Percentiles rank a stretch among this genome's conserved stretches.
These are phyloP conservation scores for Candida labiduridarum DNA, from an alignment of 1,139 yeast genomes.

Conservation along the genomic window DNA sequence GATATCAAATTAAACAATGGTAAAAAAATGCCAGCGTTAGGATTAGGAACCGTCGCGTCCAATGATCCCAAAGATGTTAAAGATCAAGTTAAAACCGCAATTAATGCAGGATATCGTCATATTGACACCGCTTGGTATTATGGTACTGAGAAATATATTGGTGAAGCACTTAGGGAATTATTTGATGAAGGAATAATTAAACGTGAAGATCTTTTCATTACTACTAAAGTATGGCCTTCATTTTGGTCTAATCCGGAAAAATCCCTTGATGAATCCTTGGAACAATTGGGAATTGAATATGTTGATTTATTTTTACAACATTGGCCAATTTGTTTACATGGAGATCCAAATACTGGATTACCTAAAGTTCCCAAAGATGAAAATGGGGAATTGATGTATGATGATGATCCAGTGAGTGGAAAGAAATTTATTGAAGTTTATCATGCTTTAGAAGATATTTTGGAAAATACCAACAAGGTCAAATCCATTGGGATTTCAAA, in stretches of 20 bases:
- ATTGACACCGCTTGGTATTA: constrained; percentile 51
- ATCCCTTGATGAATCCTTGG: constrained; percentile 38
- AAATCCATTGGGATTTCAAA: constrained; percentile 38
- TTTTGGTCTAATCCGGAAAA: constrained; percentile 39
- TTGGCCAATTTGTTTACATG: constrained; percentile 55
- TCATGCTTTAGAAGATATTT: constrained; percentile 47
- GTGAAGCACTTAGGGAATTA: constrained; percentile 51
- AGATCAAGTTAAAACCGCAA: constrained; percentile 40
- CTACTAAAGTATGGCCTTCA: constrained; percentile 63
- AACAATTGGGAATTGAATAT: constrained; percentile 52
- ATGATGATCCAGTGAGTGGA: constrained; percentile 42
- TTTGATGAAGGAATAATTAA: constrained; percentile 50
- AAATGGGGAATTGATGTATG: constrained; percentile 45
- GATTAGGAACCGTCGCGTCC: constrained; percentile 42
- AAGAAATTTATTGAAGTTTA: constrained; percentile 49
- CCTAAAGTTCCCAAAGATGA: constrained; percentile 39
- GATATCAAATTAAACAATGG: constrained; percentile 34
- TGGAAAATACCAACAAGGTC: constrained; percentile 30
- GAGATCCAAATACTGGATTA: constrained; percentile 36
- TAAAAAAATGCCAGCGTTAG: constrained; percentile 38
- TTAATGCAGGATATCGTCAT: constrained; percentile 44
- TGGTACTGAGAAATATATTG: constrained; percentile 52
- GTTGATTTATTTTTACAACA: constrained; percentile 63
- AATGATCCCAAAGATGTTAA: constrained; percentile 35
- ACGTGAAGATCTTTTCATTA: constrained; percentile 60